Evolutionary conservation across 192 early-diverging fungal genomes (phyloP), one percentile per base, ranked within the genome.

Genomic region (Allomyces macrogynus): DNA sequence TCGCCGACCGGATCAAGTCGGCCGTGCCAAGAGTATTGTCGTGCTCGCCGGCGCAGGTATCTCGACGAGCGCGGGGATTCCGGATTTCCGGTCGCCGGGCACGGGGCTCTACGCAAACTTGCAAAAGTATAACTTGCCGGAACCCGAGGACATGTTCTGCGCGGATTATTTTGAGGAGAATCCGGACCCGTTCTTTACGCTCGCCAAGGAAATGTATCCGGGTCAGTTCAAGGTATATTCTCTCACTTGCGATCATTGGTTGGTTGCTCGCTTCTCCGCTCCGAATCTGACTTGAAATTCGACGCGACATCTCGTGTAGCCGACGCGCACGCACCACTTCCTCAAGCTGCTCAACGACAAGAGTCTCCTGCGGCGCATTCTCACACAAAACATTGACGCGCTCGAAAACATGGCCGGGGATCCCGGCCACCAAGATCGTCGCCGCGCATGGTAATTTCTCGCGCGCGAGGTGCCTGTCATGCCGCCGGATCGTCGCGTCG

Each of bases 371-470:
- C 75, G 86, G 25, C 75, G 92, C 26, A 86, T 87, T 64, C 95
- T 89, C 72, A 97, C 93, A 23, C 95, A 98, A 72, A 99, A 99
- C 70, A 95, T 99, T 65, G 95, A 99, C 76, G 91, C 86, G 11
- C 73, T 99, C 18, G 95, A 99, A 74, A 83, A 89, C 11, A 67
- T 87, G 0, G 86, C 93, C 10, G 92, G 92, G 10, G 68, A 97
- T 9, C 73, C 74, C 18, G 74, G 77, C 22, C 77, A 85, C 8
- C 71, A 75, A n/a, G 22, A 66, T 99, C 11, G 87, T 99, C 5
- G 92, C 95, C 67, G 93, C 95, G 0, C 95, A 99, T 77, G 95
- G 95, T 9, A 88, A 88, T 23, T 99, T 97, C n/a, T n/a, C n/a
- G n/a, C n/a, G n/a, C n/a, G n/a, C n/a, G n/a, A n/a, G n/a, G n/a